Base-by-base conservation (phyloP, 768 basidiomycete genomes). In the Leccinum fibrillosum region DNA sequence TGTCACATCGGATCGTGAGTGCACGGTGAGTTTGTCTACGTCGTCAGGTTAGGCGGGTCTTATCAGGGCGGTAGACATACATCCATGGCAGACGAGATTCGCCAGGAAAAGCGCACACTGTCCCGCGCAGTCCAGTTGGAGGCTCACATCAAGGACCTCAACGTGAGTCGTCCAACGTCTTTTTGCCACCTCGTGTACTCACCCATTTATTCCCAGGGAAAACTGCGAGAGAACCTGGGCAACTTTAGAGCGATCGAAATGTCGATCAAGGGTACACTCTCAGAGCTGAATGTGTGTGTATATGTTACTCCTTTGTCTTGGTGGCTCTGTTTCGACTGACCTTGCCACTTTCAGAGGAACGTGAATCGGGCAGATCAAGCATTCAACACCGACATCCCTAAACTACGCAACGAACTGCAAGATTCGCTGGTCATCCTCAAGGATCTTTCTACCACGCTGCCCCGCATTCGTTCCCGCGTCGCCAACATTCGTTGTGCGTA, bases 211-310 rank as follows among this genome's bases (percentile, higher is more conserved):
- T 39, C 42, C 42, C 39, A 90, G 89, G 78, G 78, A 53, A 83
- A 81, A 67, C 79, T 44, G 10, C 19, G 42, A 12, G 42, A 44
- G 11, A 19, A 44, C 42, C 79, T 80, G 53, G 85, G 86, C 64
- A 90, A 90, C 66, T 90, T 89, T 55, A 77, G 86, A 54, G 85
- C 86, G 17, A 85, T 91, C 60, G 87, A 91, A 62, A 80, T 81
- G 59, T 79, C 84, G 25, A 77, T 91, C 34, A 83, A 84, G 60
- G 88, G 88, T 53, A 82, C 86, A 4, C 80, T 83, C 54, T 77
- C 74, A 61, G 80, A 79, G 50, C 76, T 91, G 32, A 82, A 86
- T 66, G 90, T 86, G 34, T 56, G 79, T 71, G 60, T 64, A 30
- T 23, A 8, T n/a, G 15, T 8, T 8, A 0, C 39, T 15, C 15